Conservation (phyloP, 805 yeast species). For the Diddensiella transvaalensis region DNA sequence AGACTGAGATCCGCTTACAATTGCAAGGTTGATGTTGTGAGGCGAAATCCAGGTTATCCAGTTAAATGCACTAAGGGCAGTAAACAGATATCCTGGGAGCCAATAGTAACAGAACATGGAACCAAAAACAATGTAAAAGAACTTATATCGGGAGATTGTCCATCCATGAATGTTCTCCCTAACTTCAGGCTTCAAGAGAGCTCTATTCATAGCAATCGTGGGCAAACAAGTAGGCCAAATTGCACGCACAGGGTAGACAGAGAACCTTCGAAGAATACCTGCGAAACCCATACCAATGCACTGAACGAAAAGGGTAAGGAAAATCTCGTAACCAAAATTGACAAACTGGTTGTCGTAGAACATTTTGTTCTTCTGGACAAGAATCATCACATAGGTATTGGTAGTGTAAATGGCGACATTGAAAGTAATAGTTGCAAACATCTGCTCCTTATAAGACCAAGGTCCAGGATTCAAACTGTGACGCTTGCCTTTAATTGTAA, state of each 20-base stretch:
- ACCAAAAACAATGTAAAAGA: constrained; percentile 44
- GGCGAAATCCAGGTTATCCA: constrained; percentile 59
- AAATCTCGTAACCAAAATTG: constrained; percentile 42
- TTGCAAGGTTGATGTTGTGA: constrained; percentile 56
- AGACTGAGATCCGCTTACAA: constrained; percentile 61
- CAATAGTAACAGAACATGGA: constrained; percentile 56
- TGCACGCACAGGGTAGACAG: constrained; percentile 42
- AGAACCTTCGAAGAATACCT: constrained; percentile 52
- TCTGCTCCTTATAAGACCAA: constrained; percentile 60
- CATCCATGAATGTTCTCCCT: constrained; percentile 49
- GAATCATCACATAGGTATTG: constrained; percentile 18
- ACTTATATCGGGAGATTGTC: constrained; percentile 51
- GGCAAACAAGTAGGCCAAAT: constrained; percentile 55
- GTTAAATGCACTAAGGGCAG: constrained; percentile 58
- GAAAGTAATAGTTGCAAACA: constrained; percentile 47
- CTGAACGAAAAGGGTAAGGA: constrained; percentile 47
- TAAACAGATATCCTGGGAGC: constrained; percentile 65
- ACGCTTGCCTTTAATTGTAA: constrained; percentile 40
- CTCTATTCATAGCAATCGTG: constrained; percentile 52
- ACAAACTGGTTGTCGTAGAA: constrained; percentile 33
- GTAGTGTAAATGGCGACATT: constrained; percentile 35
- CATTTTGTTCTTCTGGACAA: constrained; percentile 33
- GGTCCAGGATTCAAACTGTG: constrained; percentile 50
- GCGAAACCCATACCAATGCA: constrained; percentile 51
- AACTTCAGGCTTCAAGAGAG: constrained; percentile 24